Base-by-base conservation (phyloP, 306 rosid species). In the Mimosa bimucronata region DNA sequence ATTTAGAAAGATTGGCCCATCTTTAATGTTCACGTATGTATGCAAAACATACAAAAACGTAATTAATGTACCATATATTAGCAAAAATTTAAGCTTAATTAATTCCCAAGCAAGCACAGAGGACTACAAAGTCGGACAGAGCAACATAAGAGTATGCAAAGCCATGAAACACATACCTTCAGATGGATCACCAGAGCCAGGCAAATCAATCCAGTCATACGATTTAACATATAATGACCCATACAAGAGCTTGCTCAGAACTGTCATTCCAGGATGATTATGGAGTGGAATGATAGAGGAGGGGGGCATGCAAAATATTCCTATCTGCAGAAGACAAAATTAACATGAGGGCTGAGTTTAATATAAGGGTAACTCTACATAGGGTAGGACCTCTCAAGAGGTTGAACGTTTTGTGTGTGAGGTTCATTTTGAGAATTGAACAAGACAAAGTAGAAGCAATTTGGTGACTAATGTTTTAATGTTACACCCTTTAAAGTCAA, bases 191-290 rank as follows among this genome's bases (percentile, higher is more conserved):
- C 75, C 62, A 16, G 88, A 74, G 67, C 77, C 92, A 73, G 93
- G 91, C 23, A 74, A 76, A 88, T 90, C 97, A 70, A 92, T 77
- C 98, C 97, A 95, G 87, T 95, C 98, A 55, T 90, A 95, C 52
- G 98, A 92, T 83, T 83, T 89, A 79, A 92, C 98, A 88, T 84
- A 50, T 34, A 95, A 11, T 38, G 98, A 83, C 71, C 98, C 98
- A 79, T 95, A 95, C 62, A 95, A 46, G 85, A 95, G 98, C 90
- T 95, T 95, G 98, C 98, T 92, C 79, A 92, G 82, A 64, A 95
- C 98, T 23, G 97, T 92, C 98, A 95, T 95, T 79, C 94, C 97
- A 80, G 98, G 98, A 85, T 95, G 98, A 82, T 95, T 88, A 78
- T 95, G 98, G 67, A 92, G 91, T 82, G 98, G 98, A 87, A 92